Evolutionary conservation across 306 rosid genomes (phyloP).

Genomic region (Styphnolobium japonicum): DNA sequence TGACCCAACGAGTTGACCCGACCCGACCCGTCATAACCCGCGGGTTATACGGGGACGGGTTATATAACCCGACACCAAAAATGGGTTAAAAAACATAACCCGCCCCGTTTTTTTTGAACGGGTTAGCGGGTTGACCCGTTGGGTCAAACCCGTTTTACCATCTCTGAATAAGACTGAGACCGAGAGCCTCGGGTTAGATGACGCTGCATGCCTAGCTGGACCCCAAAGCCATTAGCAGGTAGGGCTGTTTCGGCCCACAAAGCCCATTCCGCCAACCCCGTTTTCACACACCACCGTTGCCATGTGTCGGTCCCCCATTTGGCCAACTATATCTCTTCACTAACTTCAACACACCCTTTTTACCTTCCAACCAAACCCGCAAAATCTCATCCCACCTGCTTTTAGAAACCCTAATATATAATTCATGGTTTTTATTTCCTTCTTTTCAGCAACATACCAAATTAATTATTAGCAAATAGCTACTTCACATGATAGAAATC

Average conservation of each 20-base stretch:
- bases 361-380: constrained; percentile 9
- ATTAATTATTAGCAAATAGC: not conserved
- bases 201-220: not conserved
- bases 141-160: too few relatives aligned
- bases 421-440: not conserved
- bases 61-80: too few relatives aligned
- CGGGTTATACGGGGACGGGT: too few relatives aligned
- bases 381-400: not conserved
- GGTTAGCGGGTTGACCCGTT: too few relatives aligned
- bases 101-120: too few relatives aligned
- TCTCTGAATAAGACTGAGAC: too few relatives aligned
- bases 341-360: constrained; percentile 11
- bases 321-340: not conserved
- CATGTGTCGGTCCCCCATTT: constrained; percentile 34
- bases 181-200: not conserved
- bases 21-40: too few relatives aligned
- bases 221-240: constrained; percentile 28
- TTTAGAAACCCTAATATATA: not conserved
- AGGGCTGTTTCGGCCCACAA: constrained; percentile 44
- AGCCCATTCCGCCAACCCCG: constrained; percentile 52
- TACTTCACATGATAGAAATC: not conserved
- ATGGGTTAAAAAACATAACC: too few relatives aligned
- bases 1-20: too few relatives aligned
- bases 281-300: constrained; percentile 26
- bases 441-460: not conserved